phyloP scores from a whole-genome alignment of 2,329 filamentous ascomycete genomes.

The Davidsoniella virescens region DNA sequence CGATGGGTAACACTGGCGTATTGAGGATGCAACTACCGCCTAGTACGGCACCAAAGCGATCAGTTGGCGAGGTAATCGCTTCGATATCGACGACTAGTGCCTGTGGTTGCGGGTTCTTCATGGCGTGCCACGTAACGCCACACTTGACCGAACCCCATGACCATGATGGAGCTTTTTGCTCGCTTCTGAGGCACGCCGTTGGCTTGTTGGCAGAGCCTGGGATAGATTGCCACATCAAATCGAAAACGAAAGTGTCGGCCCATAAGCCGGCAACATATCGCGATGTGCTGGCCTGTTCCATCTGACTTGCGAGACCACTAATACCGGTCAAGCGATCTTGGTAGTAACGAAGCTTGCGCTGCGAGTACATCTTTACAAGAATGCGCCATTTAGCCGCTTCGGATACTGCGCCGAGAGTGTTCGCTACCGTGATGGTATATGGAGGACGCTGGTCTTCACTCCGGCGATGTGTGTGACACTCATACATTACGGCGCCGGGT shows the following conservation, averaged over 20 bases:
- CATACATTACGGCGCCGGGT: conserved; percentile 14
- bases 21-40: conserved; percentile 12
- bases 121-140: conserved; percentile 12
- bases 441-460: conserved; percentile 7
- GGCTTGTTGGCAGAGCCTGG: conserved; percentile 7
- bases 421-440: conserved; percentile 16
- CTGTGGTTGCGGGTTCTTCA: conserved; percentile 12
- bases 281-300: conserved; percentile 15
- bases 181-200: conserved; percentile 6
- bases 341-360: conserved; percentile 15
- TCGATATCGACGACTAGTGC: conserved; percentile 12
- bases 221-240: conserved; percentile 12
- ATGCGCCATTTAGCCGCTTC: conserved; percentile 17
- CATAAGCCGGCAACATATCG: conserved; percentile 20
- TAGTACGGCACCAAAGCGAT: conserved; percentile 9
- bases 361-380: conserved; percentile 18
- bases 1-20: conserved; percentile 10
- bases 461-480: conserved; percentile 17
- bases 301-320: conserved; percentile 17
- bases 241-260: conserved; percentile 14
- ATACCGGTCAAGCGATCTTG: conserved; percentile 19
- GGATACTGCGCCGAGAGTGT: conserved; percentile 12
- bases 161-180: conserved; percentile 12
- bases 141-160: conserved; percentile 12
- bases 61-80: conserved; percentile 1